phyloP scores from a whole-genome alignment of 257 asterid species.

The Penstemon newberryi region DNA sequence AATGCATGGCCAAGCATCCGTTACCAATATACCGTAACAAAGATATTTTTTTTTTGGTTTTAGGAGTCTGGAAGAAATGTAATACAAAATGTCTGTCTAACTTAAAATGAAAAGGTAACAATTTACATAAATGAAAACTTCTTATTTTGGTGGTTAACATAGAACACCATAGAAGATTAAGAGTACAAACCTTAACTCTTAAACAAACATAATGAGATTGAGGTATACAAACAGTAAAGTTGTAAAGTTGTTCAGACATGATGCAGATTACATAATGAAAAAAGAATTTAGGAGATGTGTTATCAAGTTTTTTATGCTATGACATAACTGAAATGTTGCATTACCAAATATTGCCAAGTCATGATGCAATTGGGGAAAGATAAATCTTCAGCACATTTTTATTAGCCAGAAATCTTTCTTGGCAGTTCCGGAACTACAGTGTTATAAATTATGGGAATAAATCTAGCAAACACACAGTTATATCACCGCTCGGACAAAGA shows the following conservation, averaged over 20 bases:
- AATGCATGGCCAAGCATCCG: neutral
- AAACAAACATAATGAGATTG: neutral
- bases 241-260: neutral
- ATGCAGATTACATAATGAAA: slow-evolving; percentile 3
- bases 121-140: neutral
- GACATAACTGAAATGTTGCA: neutral
- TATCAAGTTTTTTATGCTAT: neutral
- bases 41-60: neutral
- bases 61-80: neutral
- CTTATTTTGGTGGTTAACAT: neutral
- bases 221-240: neutral
- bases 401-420: slow-evolving; percentile 3
- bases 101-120: neutral
- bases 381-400: neutral
- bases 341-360: neutral
- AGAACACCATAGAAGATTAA: neutral
- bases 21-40: neutral
- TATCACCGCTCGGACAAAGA: no score
- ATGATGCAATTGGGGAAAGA: neutral
- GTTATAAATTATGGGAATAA: neutral
- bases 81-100: neutral
- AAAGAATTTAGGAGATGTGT: neutral
- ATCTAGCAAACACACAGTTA: neutral
- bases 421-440: neutral
- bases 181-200: neutral